Conservation (phyloP, 192 early-diverging fungal species). For the Backusella tuberculispora region DNA sequence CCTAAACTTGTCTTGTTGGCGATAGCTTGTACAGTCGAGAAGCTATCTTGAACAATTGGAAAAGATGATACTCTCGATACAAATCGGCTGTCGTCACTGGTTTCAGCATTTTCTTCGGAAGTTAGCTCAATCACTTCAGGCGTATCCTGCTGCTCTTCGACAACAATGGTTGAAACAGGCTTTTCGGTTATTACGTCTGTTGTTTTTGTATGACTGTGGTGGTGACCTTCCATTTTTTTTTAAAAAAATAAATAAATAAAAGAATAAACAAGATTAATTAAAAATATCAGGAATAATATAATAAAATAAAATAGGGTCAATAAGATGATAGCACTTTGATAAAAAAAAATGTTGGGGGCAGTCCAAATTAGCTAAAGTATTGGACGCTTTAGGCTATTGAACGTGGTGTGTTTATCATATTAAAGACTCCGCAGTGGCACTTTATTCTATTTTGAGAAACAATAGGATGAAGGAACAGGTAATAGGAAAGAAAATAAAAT, state of each 20-base stretch:
- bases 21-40: conserved; percentile 28
- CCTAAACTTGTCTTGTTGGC: conserved; percentile 36
- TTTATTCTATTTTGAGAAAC: not conserved
- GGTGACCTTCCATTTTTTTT: conserved; percentile 1
- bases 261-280: not conserved
- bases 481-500: not conserved
- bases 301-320: conserved; percentile 4
- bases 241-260: not conserved
- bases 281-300: not conserved
- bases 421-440: conserved; percentile 14
- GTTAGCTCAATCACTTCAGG: not conserved
- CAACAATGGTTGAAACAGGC: not conserved
- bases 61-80: conserved; percentile 36
- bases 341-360: conserved; percentile 11
- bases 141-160: not conserved
- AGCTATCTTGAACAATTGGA: conserved; percentile 37
- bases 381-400: conserved; percentile 14
- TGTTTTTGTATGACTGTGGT: conserved; percentile 4
- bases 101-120: not conserved
- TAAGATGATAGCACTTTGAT: not conserved
- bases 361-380: conserved; percentile 15
- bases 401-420: conserved; percentile 8
- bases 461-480: not conserved
- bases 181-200: not conserved
- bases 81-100: conserved; percentile 18